Base-by-base conservation (phyloP, 2,329 filamentous ascomycete species). In the Davidsoniella eucalypti region DNA sequence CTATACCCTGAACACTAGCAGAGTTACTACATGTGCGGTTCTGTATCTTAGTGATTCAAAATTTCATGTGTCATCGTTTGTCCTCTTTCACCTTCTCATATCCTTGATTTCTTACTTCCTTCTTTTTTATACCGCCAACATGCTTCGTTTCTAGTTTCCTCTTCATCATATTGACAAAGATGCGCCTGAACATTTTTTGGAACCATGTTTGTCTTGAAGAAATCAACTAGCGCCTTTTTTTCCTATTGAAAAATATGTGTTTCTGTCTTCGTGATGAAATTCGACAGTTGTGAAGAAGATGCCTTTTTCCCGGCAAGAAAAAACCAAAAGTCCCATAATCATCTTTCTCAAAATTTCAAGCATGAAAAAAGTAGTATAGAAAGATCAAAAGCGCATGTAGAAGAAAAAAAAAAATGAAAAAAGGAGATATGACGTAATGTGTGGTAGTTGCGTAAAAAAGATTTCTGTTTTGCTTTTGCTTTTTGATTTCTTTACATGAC, bases 401-500 rank as follows among this genome's bases (percentile, higher is more conserved):
- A 37, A n/a, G 17, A 36, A 26, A 49, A 40, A 9, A 18, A 47
- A 26, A 47, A 46, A 47, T n/a, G 33, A 47, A 25, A 14, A 47
- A 23, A 12, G n/a, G 14, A 43, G 41, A 17, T 43, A 43, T 21
- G 50, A 49, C 38, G 44, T 51, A 33, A 51, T 47, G 44, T 42
- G 44, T 38, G 46, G 41, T 16, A 36, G 25, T 44, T 53, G 48
- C 52, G 52, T 53, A 53, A 53, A 53, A 52, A 43, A 48, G 39
- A 54, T 51, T 53, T 59, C 51, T 59, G 56, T 60, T 54, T 56
- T 59, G 54, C 49, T 60, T 54, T 56, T 59, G 54, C 49, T 54
- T 54, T 54, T 53, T 54, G 45, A 44, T 54, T 51, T 54, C 49
- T 76, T 94, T 86, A 98, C 92, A 98, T 98, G 70, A 98, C 92